Conservation (phyloP, 1,284 basidiomycete genomes). For the Cutaneotrichosporon cutaneum region DNA sequence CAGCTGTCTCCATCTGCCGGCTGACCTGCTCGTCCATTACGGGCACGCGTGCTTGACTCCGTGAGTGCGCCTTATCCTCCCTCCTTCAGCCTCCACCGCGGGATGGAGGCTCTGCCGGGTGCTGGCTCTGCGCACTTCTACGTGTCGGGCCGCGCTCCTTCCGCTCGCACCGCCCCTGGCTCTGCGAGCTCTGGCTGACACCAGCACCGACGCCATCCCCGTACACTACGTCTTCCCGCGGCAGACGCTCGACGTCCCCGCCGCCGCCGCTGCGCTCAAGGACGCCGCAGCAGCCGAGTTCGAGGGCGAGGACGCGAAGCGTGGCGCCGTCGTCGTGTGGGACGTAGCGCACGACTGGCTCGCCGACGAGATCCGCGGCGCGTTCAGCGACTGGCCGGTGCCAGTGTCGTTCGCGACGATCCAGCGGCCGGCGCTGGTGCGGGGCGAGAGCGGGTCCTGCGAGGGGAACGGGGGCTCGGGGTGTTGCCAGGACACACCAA, state of each 20-base stretch:
- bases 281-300: slow-evolving; percentile 31
- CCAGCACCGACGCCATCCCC: slow-evolving; percentile 51
- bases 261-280: slow-evolving; percentile 32
- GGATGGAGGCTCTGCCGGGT: too few relatives aligned
- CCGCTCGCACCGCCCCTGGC: too few relatives aligned
- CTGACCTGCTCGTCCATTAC: slow-evolving; percentile 90
- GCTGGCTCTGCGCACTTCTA: too few relatives aligned
- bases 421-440: slow-evolving; percentile 24
- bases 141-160: too few relatives aligned
- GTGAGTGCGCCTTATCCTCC: too few relatives aligned
- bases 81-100: too few relatives aligned
- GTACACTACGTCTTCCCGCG: slow-evolving; percentile 54
- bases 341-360: slow-evolving; percentile 79
- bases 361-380: slow-evolving; percentile 47
- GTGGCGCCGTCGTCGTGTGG: slow-evolving; percentile 63
- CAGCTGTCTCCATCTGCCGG: slow-evolving; percentile 88
- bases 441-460: not conserved
- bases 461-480: not conserved
- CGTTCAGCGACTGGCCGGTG: slow-evolving; percentile 19
- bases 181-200: too few relatives aligned
- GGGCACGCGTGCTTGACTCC: slow-evolving; percentile 88
- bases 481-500: not conserved
- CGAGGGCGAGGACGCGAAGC: slow-evolving; percentile 25
- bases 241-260: slow-evolving; percentile 34
- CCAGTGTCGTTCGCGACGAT: slow-evolving; percentile 41